These are phyloP conservation scores for Lipomyces starkeyi DNA, from an alignment of 805 yeast species.

Conservation along the genomic window DNA sequence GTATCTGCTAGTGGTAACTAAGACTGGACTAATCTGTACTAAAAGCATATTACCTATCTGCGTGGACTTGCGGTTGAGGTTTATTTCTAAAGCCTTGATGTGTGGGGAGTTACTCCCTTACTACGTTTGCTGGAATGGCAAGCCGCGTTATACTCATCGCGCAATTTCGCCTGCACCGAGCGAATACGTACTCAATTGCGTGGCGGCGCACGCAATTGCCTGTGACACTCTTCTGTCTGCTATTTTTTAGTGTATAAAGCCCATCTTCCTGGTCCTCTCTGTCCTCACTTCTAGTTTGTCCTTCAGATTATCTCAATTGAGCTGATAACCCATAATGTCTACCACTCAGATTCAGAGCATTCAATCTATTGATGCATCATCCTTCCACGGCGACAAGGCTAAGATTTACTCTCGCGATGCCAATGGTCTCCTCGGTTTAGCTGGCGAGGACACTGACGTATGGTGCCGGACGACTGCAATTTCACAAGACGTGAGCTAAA, in stretches of 20 bases:
- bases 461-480: neutral
- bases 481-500: neutral
- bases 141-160: neutral
- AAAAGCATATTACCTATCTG: neutral
- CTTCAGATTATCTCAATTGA: neutral
- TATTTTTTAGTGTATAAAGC: neutral
- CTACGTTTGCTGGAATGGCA: too few relatives aligned
- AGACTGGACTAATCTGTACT: neutral
- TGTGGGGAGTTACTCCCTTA: too few relatives aligned
- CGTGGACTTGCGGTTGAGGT: too few relatives aligned
- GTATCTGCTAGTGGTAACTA: too few relatives aligned
- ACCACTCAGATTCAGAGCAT: slow-evolving; percentile 17
- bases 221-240: neutral
- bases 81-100: too few relatives aligned
- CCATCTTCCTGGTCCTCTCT: neutral
- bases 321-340: neutral
- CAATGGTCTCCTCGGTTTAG: slow-evolving; percentile 23
- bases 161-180: neutral
- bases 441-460: slow-evolving; percentile 27
- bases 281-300: neutral
- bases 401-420: slow-evolving; percentile 19
- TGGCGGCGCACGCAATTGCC: neutral
- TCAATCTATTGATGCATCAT: slow-evolving; percentile 37
- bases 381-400: slow-evolving; percentile 36
- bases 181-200: neutral